These are phyloP conservation scores for Solanum chacoense DNA, from an alignment of 305 asterid species.

Conservation along the genomic window DNA sequence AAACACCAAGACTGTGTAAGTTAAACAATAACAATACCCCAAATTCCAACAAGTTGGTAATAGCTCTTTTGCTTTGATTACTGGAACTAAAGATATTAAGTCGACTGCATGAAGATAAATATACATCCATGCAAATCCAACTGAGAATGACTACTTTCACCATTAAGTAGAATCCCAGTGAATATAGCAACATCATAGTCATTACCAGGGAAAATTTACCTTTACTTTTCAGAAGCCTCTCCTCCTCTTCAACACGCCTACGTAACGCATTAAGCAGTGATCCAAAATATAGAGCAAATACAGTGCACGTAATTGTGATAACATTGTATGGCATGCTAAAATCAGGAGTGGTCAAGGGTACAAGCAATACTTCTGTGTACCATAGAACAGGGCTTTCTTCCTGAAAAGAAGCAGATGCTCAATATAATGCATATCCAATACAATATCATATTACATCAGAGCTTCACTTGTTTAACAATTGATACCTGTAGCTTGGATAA, in stretches of 20 bases:
- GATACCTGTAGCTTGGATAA: conserved; percentile 67
- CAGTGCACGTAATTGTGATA: conserved; percentile 92
- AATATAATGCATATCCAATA: background rate
- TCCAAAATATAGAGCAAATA: conserved; percentile 89
- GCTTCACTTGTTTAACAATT: background rate
- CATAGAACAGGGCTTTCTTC: conserved; percentile 44
- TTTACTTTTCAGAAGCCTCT: conserved; percentile 49
- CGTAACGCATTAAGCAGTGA: conserved; percentile 80
- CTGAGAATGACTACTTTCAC: background rate
- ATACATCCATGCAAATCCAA: background rate
- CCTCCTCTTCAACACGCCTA: conserved; percentile 84
- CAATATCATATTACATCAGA: background rate
- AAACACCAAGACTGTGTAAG: background rate
- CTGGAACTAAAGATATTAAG: background rate
- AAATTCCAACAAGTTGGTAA: background rate
- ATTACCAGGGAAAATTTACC: conserved; percentile 23
- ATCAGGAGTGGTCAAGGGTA: conserved; percentile 98
- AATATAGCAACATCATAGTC: background rate
- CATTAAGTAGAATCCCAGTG: background rate
- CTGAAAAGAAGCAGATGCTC: conserved; percentile 25
- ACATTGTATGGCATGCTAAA: conserved; percentile 99
- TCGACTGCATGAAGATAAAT: background rate
- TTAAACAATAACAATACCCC: background rate
- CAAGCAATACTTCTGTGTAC: conserved; percentile 89
- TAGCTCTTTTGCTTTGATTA: background rate